Evolutionary conservation across 805 yeast species (phyloP), one percentile per base, ranked within the genome.

Genomic region (Pichia scutulata): DNA sequence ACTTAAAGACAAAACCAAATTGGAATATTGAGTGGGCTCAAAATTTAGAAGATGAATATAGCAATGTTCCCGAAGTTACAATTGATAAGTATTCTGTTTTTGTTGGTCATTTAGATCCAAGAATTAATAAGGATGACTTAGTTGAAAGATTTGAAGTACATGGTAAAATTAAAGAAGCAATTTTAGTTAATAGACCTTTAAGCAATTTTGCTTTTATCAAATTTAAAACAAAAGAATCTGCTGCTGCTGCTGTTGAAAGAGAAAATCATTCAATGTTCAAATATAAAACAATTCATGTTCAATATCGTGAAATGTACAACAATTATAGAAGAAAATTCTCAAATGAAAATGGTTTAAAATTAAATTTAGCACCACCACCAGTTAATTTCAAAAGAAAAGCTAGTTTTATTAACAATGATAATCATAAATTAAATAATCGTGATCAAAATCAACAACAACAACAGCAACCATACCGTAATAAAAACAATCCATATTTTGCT

Each of bases 21-120:
- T 80, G 81, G 75, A 69, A 69, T 42, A 85, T 84, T 41, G 89
- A 85, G 59, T 88, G 96, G 96, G 89, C 93, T 0, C 90, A 87
- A 67, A 88, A 88, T 60, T 74, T 88, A 43, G 89, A 81, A 44
- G 77, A 75, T 36, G 67, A 64, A 37, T 62, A 60, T 24, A 60
- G 57, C n/a, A 62, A 62, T 37, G 57, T 59, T 9, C 68, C 69
- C 6, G 71, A 67, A 37, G 68, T 74, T 19, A 68, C 74, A 25
- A 79, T 86, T 60, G 96, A 88, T 58, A 82, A 78, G 60, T 73
- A 69, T 58, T 81, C 95, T 2, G 72, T 89, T n/a, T 89, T 83
- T 67, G 81, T 89, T 46, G 95, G 95, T 39, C 92, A 84, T 61
- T 70, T 89, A 44, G 78, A 73, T 54, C 67, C 72, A 7, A 63